Evolutionary conservation across 163 green algal species (phyloP).

Genomic region (Trebouxia gelatinosa): DNA sequence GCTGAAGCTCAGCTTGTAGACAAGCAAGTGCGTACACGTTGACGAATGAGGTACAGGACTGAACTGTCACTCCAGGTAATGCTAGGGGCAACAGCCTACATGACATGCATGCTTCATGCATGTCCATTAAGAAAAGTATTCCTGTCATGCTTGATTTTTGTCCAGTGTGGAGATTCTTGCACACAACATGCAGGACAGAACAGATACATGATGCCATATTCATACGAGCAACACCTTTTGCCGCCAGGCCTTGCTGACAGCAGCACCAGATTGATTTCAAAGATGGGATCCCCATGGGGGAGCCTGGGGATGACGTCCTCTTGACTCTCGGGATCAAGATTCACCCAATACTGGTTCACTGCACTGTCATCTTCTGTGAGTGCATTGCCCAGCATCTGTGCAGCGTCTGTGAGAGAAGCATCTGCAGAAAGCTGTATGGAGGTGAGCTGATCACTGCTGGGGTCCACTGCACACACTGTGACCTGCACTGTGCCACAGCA

Average conservation of each 20-base stretch:
- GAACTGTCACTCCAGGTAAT: too few species aligned
- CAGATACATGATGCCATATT: background rate
- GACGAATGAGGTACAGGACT: too few species aligned
- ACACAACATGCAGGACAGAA: background rate
- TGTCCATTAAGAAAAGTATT: too few species aligned
- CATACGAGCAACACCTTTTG: constrained; percentile 21
- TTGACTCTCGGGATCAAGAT: constrained; percentile 19
- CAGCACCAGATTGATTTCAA: constrained; percentile 32
- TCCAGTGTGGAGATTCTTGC: too few species aligned
- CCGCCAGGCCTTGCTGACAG: constrained; percentile 25
- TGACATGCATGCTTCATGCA: too few species aligned
- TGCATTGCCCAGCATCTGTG: constrained; percentile 22
- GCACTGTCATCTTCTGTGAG: constrained; percentile 3
- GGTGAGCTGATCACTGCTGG: constrained; percentile 26
- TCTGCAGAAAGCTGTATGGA: constrained; percentile 10
- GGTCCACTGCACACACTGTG: constrained; percentile 27
- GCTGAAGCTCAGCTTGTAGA: too few species aligned
- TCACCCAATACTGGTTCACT: constrained; percentile 32
- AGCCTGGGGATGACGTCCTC: constrained; percentile 22
- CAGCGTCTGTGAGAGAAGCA: constrained; percentile 17
- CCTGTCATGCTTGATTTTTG: too few species aligned
- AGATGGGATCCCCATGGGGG: constrained; percentile 28
- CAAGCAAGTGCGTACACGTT: too few species aligned
- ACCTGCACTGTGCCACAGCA: too few species aligned
- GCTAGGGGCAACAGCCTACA: too few species aligned